Conservation (phyloP, 208 protist species). For the Acanthamoeba royreba region DNA sequence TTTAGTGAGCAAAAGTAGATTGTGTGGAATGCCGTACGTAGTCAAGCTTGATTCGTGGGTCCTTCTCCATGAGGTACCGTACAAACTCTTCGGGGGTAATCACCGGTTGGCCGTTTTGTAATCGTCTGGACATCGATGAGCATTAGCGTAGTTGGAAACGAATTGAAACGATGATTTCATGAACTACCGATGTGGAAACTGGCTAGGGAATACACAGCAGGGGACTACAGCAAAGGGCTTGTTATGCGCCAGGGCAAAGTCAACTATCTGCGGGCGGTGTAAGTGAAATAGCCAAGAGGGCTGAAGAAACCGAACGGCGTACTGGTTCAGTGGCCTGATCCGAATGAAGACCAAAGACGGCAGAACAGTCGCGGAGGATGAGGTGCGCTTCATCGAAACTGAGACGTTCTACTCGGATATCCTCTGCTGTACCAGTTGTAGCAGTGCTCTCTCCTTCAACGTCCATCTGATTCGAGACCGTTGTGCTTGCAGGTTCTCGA, state of each 20-base stretch:
- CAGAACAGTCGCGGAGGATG: background rate
- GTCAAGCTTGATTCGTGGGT: background rate
- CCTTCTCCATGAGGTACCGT: background rate
- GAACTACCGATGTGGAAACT: constrained; percentile 9
- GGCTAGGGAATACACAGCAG: background rate
- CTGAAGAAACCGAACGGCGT: background rate
- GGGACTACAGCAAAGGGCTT: constrained; percentile 29
- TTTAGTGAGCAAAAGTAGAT: too few relatives aligned
- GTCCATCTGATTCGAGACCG: too few relatives aligned
- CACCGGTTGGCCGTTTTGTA: background rate
- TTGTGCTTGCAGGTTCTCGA: too few relatives aligned
- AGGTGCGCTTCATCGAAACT: too few relatives aligned
- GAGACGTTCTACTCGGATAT: too few relatives aligned
- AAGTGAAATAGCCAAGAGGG: background rate
- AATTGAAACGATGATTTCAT: too few relatives aligned
- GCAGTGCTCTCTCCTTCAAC: too few relatives aligned
- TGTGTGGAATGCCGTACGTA: background rate
- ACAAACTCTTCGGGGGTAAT: background rate
- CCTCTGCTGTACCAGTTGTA: background rate
- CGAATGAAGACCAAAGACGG: background rate
- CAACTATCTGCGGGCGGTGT: background rate
- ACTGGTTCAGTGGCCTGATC: constrained; percentile 18
- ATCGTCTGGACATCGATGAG: background rate
- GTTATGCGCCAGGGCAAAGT: background rate
- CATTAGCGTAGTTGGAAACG: background rate